Evolutionary conservation across 352 stramenopile genomes (phyloP).

Genomic region (Phytophthora chlamydospora): DNA sequence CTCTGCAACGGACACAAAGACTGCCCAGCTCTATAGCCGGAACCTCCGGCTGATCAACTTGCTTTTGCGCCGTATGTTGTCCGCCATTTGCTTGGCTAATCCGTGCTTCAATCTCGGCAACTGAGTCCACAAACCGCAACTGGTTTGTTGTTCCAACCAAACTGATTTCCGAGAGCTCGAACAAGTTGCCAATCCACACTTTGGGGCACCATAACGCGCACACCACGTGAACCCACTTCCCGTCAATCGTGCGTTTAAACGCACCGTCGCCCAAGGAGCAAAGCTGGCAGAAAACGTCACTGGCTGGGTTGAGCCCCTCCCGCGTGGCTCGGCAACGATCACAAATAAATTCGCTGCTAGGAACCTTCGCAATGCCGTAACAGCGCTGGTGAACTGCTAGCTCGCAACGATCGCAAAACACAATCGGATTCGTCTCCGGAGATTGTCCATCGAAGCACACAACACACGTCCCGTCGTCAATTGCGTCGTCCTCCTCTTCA

Average conservation of each 20-base stretch:
- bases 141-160: conserved; percentile 51
- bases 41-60: conserved; percentile 14
- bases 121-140: conserved; percentile 63
- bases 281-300: conserved; percentile 82
- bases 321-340: conserved; percentile 75
- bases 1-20: conserved; percentile 74
- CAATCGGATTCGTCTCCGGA: conserved; percentile 88
- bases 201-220: conserved; percentile 91
- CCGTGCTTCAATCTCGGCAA: conserved; percentile 55
- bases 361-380: conserved; percentile 87
- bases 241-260: conserved; percentile 87
- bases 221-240: conserved; percentile 89
- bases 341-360: conserved; percentile 89
- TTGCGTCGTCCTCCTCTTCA: conserved; percentile 52
- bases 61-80: conserved; percentile 20
- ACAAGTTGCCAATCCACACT: conserved; percentile 86
- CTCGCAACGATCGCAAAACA: conserved; percentile 91
- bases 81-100: conserved; percentile 30
- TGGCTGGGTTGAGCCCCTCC: conserved; percentile 54
- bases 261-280: conserved; percentile 86
- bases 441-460: conserved; percentile 91
- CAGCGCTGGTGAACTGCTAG: conserved; percentile 90
- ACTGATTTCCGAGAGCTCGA: conserved; percentile 77
- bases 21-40: conserved; percentile 35
- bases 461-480: conserved; percentile 89